Conservation (phyloP, 2,329 filamentous ascomycete genomes). For the Stemphylium vesicarium region DNA sequence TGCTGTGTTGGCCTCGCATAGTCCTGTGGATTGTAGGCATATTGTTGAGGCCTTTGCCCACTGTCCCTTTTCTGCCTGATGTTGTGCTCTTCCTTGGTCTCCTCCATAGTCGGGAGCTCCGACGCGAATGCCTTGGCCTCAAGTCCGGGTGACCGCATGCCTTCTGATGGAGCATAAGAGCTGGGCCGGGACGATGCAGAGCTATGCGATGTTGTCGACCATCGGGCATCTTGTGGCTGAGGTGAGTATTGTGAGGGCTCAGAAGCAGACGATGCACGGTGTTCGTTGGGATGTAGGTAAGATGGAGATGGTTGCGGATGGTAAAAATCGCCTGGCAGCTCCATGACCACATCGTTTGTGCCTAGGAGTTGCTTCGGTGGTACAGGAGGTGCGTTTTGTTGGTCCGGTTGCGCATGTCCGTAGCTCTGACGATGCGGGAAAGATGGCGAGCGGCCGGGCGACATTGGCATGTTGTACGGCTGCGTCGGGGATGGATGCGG, state of each 20-base stretch:
- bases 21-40: slow-evolving; percentile 46
- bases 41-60: slow-evolving; percentile 26
- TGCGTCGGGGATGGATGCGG: slow-evolving; percentile 32
- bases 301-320: slow-evolving; percentile 40
- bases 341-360: slow-evolving; percentile 48
- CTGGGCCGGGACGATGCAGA: slow-evolving; percentile 40
- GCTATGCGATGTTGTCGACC: slow-evolving; percentile 41
- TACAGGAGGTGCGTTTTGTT: slow-evolving; percentile 17
- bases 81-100: slow-evolving; percentile 44
- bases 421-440: slow-evolving; percentile 19
- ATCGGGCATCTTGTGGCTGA: slow-evolving; percentile 36
- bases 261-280: slow-evolving; percentile 31
- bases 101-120: slow-evolving; percentile 46
- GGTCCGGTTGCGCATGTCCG: slow-evolving; percentile 12
- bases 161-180: slow-evolving; percentile 45
- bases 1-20: slow-evolving; percentile 30
- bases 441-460: slow-evolving; percentile 32
- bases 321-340: slow-evolving; percentile 53
- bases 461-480: slow-evolving; percentile 38
- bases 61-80: slow-evolving; percentile 23
- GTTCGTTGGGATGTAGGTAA: slow-evolving; percentile 34
- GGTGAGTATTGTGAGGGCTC: slow-evolving; percentile 33
- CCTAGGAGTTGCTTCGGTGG: slow-evolving; percentile 29
- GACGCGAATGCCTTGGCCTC: slow-evolving; percentile 44
- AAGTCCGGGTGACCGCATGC: slow-evolving; percentile 42